Percentiles rank a stretch among this genome's conserved stretches.
phyloP scores from a whole-genome alignment of 169 alveolate species.

The Babesia gibsoni region DNA sequence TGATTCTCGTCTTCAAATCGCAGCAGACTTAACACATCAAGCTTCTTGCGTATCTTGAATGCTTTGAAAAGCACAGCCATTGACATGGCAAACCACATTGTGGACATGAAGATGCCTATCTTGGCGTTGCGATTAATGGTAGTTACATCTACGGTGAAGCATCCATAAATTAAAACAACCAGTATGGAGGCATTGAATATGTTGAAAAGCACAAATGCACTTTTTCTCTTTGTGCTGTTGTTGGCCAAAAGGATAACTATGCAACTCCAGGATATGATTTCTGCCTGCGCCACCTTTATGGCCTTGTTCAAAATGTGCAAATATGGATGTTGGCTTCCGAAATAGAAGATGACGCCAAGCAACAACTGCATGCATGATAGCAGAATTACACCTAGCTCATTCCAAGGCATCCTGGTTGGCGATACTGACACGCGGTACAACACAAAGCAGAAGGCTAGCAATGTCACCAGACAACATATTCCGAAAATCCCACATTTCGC shows the following conservation, averaged over 20 bases:
- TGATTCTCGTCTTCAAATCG: constrained; percentile 5
- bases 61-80: constrained; percentile 42
- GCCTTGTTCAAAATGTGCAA: constrained; percentile 56
- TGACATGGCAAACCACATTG: constrained; percentile 60
- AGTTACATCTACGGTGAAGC: neutral
- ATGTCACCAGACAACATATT: constrained; percentile 41
- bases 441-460: constrained; percentile 41
- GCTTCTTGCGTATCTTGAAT: constrained; percentile 24
- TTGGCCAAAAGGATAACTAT: constrained; percentile 19
- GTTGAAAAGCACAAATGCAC: constrained; percentile 9
- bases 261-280: constrained; percentile 63
- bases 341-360: constrained; percentile 42
- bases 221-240: neutral
- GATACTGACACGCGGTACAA: constrained; percentile 24
- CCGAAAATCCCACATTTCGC: constrained; percentile 39
- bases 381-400: constrained; percentile 34
- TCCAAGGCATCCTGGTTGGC: constrained; percentile 49
- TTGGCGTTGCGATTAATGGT: constrained; percentile 40
- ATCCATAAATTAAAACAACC: constrained; percentile 14
- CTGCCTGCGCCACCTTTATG: constrained; percentile 59
- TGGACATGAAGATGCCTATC: constrained; percentile 43
- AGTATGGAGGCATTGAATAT: constrained; percentile 2
- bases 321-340: constrained; percentile 42
- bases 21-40: constrained; percentile 14
- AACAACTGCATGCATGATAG: constrained; percentile 53